Conservation (phyloP, 148 eudicot genomes). For the Nepenthes gracilis region DNA sequence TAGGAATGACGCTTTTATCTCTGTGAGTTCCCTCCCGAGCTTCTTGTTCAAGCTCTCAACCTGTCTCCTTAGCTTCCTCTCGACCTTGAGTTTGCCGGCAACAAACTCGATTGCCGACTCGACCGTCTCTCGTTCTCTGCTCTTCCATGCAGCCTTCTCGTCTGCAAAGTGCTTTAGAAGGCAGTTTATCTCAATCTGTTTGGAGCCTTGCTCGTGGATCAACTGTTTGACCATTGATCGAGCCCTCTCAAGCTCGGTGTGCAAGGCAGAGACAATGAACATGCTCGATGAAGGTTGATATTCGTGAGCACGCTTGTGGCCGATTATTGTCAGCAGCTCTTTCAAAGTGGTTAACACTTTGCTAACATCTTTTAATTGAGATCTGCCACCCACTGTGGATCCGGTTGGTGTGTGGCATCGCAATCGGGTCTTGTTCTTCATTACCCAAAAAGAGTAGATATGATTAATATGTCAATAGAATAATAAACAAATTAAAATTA, state of each 20-base stretch:
- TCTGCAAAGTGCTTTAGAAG: slow-evolving; percentile 69
- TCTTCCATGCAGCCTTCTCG: slow-evolving; percentile 75
- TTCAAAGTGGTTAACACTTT: slow-evolving; percentile 81
- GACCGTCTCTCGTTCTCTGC: slow-evolving; percentile 44
- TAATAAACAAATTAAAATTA: no score
- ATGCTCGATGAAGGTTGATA: slow-evolving; percentile 66
- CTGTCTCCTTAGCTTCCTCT: slow-evolving; percentile 61
- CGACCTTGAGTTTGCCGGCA: slow-evolving; percentile 64
- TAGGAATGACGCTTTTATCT: slow-evolving; percentile 41
- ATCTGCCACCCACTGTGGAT: slow-evolving; percentile 26
- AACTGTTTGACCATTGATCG: slow-evolving; percentile 72
- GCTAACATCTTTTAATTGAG: slow-evolving; percentile 69
- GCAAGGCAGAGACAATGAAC: slow-evolving; percentile 79
- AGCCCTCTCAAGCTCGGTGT: slow-evolving; percentile 87
- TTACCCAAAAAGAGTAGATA: neutral
- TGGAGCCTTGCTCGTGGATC: slow-evolving; percentile 62
- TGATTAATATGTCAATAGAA: no score
- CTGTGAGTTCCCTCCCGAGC: slow-evolving; percentile 70
- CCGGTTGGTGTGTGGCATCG: slow-evolving; percentile 48
- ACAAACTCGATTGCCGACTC: slow-evolving; percentile 66
- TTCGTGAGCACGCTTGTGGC: slow-evolving; percentile 59
- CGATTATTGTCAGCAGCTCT: slow-evolving; percentile 76
- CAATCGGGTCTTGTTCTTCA: slow-evolving; percentile 72
- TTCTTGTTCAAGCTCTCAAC: slow-evolving; percentile 78
- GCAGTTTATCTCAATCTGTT: slow-evolving; percentile 41